Percentiles rank a stretch among this genome's conserved stretches.
phyloP scores from a whole-genome alignment of 768 basidiomycete species.

The Udeniomyces megalosporus region DNA sequence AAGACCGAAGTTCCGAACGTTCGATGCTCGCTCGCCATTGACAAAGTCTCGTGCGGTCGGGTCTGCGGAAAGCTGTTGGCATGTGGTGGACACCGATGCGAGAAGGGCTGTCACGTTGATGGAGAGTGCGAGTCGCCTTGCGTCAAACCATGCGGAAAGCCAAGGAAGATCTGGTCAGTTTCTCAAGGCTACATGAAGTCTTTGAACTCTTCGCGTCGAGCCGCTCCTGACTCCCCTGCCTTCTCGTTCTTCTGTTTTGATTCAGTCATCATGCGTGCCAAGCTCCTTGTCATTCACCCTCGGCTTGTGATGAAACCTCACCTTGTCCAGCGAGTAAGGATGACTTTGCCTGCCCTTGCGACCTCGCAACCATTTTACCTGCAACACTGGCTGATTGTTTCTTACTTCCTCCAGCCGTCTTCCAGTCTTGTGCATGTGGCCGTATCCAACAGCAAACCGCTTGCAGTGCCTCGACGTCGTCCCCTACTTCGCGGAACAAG shows the following conservation, averaged over 20 bases:
- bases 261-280: constrained; percentile 52
- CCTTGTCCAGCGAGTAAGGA: constrained; percentile 44
- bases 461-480: constrained; percentile 47
- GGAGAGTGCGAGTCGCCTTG: constrained; percentile 61
- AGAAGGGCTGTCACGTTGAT: constrained; percentile 52
- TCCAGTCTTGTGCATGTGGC: constrained; percentile 65
- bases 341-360: too few species aligned
- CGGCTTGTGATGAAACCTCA: constrained; percentile 60
- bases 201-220: too few species aligned
- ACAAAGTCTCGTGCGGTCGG: constrained; percentile 65
- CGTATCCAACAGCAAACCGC: constrained; percentile 54
- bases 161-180: constrained; percentile 62
- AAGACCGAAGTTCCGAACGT: constrained; percentile 56
- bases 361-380: too few species aligned
- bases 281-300: constrained; percentile 70
- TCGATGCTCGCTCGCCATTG: constrained; percentile 55
- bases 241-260: not conserved
- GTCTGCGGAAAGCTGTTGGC: constrained; percentile 59
- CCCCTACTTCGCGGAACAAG: constrained; percentile 35
- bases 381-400: too few species aligned
- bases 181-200: too few species aligned
- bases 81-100: constrained; percentile 84
- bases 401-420: constrained; percentile 33
- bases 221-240: not conserved
- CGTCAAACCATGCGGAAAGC: constrained; percentile 63